phyloP scores from a whole-genome alignment of 2,329 filamentous ascomycete genomes.

The Cercospora sp. region DNA sequence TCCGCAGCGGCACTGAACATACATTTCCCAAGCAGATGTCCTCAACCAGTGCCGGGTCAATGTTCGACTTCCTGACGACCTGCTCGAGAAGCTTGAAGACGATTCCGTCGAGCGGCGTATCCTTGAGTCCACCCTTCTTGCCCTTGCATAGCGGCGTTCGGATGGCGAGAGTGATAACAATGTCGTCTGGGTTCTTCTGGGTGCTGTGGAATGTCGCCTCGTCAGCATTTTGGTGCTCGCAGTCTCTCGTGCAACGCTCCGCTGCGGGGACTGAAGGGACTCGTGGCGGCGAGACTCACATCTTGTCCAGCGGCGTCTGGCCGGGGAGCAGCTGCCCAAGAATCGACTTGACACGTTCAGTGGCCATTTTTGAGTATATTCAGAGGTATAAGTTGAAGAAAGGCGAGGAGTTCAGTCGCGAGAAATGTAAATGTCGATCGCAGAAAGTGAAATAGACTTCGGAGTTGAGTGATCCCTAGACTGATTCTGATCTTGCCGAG shows the following conservation, averaged over 20 bases:
- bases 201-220: constrained; percentile 15
- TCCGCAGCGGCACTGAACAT: constrained; percentile 25
- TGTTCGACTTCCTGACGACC: constrained; percentile 42
- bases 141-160: constrained; percentile 89
- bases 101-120: constrained; percentile 85
- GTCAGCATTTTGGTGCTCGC: constrained; percentile 10
- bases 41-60: constrained; percentile 43
- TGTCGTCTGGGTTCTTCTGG: constrained; percentile 81
- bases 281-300: constrained; percentile 70
- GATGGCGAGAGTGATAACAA: constrained; percentile 91
- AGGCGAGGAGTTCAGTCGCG: not conserved
- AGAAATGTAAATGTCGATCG: constrained; percentile 15
- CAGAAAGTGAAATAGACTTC: constrained; percentile 16
- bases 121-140: constrained; percentile 92
- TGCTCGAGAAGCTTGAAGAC: constrained; percentile 78
- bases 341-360: constrained; percentile 82
- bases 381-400: not conserved
- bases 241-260: not conserved
- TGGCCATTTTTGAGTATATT: constrained; percentile 61
- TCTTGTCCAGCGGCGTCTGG: constrained; percentile 67
- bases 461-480: constrained; percentile 3
- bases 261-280: constrained; percentile 38
- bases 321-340: constrained; percentile 77
- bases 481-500: constrained; percentile 9
- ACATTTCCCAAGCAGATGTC: constrained; percentile 95